These are phyloP conservation scores for Maudiozyma bulderi DNA, from an alignment of 805 yeast species.

Conservation along the genomic window DNA sequence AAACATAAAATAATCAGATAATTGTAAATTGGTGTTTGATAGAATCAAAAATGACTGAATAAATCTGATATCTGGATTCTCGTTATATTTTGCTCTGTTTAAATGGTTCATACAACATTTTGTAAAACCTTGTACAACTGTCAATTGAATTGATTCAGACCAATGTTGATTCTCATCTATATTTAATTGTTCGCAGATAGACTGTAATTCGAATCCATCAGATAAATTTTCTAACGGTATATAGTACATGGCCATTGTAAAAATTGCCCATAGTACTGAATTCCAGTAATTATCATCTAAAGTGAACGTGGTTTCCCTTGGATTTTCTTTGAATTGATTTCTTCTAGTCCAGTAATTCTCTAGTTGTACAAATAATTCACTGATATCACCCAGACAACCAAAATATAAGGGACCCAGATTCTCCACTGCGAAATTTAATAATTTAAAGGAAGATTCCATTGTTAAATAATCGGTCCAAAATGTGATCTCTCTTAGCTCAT, in stretches of 20 bases:
- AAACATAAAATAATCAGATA: slow-evolving; percentile 6
- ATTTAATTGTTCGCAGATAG: slow-evolving; percentile 4
- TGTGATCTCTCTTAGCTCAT: slow-evolving; percentile 6
- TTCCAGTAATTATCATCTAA: slow-evolving; percentile 21
- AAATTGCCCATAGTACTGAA: slow-evolving; percentile 24
- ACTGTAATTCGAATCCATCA: slow-evolving; percentile 6
- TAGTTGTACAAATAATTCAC: slow-evolving; percentile 19
- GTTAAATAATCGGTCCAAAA: slow-evolving; percentile 12
- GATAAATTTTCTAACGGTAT: slow-evolving; percentile 14
- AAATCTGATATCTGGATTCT: slow-evolving; percentile 21
- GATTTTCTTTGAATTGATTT: slow-evolving; percentile 2
- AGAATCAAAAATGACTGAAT: slow-evolving; percentile 21
- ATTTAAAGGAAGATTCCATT: slow-evolving; percentile 14
- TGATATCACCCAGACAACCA: slow-evolving; percentile 25
- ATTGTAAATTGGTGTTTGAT: slow-evolving; percentile 18
- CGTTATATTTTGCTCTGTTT: slow-evolving; percentile 12
- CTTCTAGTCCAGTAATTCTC: slow-evolving; percentile 19
- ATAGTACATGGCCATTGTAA: slow-evolving; percentile 22
- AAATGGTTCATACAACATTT: slow-evolving; percentile 11
- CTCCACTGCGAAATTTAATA: slow-evolving; percentile 24
- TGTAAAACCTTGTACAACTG: slow-evolving; percentile 10
- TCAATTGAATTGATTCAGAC: slow-evolving; percentile 12
- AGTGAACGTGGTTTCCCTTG: slow-evolving; percentile 3
- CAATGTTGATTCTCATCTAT: slow-evolving; percentile 5
- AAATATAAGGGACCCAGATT: slow-evolving; percentile 26